Evolutionary conservation across 352 stramenopile species (phyloP), one percentile per base, ranked within the genome.

Genomic region (Phytophthora aleatoria): DNA sequence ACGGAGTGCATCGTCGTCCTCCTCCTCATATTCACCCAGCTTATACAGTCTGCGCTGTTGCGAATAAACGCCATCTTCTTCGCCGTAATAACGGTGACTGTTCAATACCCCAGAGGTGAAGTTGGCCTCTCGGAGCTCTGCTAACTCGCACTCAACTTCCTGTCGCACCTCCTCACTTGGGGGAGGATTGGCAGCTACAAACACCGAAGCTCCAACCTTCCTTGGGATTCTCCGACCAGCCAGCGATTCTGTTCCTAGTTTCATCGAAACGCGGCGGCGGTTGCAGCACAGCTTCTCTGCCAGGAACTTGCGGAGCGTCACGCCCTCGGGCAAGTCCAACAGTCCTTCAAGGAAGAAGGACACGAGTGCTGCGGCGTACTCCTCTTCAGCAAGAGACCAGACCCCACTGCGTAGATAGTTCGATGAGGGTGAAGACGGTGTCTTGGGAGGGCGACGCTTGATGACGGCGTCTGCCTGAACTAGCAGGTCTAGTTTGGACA

Each of bases 381-480:
- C 77, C 48, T 92, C 83, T 42, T 92, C 83, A 16, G 73, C 77
- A 8, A 61, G 62, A 68, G 75, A 85, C 83, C 83, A 92, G 15
- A 87, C 71, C 20, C 81, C 80, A 57, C 74, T 90, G 61, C 81
- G 76, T 3, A 86, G 16, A 60, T 77, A 81, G 47, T 69, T 43
- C 26, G 30, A 50, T 43, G 3, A 20, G n/a, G 39, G 49, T 2
- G 69, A 71, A 10, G 61, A 50, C n/a, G 53, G 35, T 10, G 43
- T 42, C 50, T 67, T 64, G 12, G 47, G 39, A 28, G 42, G 43
- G 10, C 55, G 39, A 43, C 54, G 48, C 60, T 88, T 74, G 66
- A 91, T 90, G 49, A 85, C 77, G n/a, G 77, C 83, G 51, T 91
- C 80, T 9, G 83, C 83, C 68, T 91, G 78, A 9, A 91, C 77